A percentile compares a stretch with the other conserved stretches of the same genome.
Conservation (phyloP, 2,329 filamentous ascomycete species). For the Cercospora sojina region DNA sequence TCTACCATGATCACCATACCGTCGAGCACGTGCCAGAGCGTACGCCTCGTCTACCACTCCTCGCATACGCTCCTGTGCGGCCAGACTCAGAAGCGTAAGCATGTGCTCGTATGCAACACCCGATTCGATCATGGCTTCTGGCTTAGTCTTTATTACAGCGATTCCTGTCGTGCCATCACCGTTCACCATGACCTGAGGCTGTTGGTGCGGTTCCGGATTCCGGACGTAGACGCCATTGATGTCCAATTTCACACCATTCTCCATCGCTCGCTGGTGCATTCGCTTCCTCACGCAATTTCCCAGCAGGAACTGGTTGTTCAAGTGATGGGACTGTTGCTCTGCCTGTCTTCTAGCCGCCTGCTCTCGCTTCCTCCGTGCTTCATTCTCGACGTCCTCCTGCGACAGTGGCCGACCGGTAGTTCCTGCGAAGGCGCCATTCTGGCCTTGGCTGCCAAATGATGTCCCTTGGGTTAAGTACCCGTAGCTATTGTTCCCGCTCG, state of each 20-base stretch:
- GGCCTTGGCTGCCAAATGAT: conserved; percentile 42
- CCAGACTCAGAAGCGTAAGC: conserved; percentile 76
- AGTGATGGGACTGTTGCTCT: conserved; percentile 63
- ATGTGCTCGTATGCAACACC: conserved; percentile 78
- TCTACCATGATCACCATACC: conserved; percentile 74
- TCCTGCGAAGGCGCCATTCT: conserved; percentile 47
- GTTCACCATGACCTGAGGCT: conserved; percentile 33
- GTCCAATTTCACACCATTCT: conserved; percentile 59
- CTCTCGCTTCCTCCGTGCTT: conserved; percentile 64
- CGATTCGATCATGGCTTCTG: conserved; percentile 57
- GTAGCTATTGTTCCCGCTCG: conserved; percentile 48
- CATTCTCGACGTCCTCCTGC: conserved; percentile 64
- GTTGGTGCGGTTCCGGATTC: conserved; percentile 25
- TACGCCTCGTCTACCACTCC: conserved; percentile 75
- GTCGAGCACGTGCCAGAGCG: conserved; percentile 67
- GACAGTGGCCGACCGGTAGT: conserved; percentile 53
- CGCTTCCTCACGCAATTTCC: conserved; percentile 58
- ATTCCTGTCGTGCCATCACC: conserved; percentile 33
- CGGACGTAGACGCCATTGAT: conserved; percentile 53
- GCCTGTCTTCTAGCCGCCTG: conserved; percentile 63
- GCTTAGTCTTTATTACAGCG: conserved; percentile 26
- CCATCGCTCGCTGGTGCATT: conserved; percentile 58
- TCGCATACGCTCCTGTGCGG: conserved; percentile 75
- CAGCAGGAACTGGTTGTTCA: conserved; percentile 71
- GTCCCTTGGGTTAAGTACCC: conserved; percentile 45